phyloP scores from a whole-genome alignment of 495 filamentous ascomycete species.

The Trichoderma gamsii region DNA sequence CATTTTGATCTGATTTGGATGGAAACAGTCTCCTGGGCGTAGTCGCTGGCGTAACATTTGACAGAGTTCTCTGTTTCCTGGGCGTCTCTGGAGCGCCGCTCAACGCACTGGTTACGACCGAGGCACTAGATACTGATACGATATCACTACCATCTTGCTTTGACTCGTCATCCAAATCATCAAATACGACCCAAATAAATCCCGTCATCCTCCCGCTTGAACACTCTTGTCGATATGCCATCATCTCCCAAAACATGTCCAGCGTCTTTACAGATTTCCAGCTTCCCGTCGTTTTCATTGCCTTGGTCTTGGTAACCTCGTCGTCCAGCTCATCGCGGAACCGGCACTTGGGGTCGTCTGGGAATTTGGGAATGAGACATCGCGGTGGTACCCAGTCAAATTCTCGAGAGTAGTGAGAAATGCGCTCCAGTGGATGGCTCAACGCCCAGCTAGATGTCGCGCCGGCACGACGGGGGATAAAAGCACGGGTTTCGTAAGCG shows the following conservation, averaged over 20 bases:
- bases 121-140: conserved; percentile 4
- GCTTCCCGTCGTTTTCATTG: conserved; percentile 46
- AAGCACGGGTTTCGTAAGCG: conserved; percentile 64
- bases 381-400: conserved; percentile 60
- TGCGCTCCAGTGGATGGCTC: conserved; percentile 49
- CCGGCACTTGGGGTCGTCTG: conserved; percentile 92
- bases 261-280: conserved; percentile 80
- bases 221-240: conserved; percentile 95
- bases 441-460: conserved; percentile 45
- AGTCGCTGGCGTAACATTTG: conserved; percentile 17
- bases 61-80: conserved; percentile 8
- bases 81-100: conserved; percentile 19
- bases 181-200: conserved; percentile 89
- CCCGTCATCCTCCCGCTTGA: conserved; percentile 84
- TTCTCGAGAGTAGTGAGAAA: conserved; percentile 61
- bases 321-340: conserved; percentile 87
- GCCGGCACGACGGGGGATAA: conserved; percentile 37
- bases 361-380: conserved; percentile 83
- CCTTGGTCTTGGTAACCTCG: conserved; percentile 39
- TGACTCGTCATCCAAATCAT: conserved; percentile 28
- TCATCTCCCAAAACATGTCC: conserved; percentile 97
- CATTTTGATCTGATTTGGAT: background rate
- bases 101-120: conserved; percentile 1
- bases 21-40: conserved; percentile 24
- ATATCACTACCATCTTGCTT: background rate